Evolutionary conservation across 352 stramenopile species (phyloP), one percentile per base, ranked within the genome.

Genomic region (Pythium brachiatum): DNA sequence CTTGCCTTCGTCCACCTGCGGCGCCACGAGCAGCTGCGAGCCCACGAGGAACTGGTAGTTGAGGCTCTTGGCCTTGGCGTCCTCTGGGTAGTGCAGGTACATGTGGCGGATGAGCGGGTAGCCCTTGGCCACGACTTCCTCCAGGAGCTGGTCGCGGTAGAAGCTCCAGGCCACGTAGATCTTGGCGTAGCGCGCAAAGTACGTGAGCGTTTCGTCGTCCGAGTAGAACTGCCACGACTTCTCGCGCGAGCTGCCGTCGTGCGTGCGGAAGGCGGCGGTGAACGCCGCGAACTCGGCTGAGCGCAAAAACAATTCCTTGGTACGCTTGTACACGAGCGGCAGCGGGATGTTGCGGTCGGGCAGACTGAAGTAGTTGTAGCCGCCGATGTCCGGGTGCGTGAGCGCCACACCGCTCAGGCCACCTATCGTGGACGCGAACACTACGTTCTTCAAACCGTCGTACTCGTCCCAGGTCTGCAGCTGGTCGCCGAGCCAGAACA

Each of bases 381-480:
- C 56, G 31, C 56, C 56, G 21, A 62, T 62, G 56, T 62, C 56
- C 41, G 56, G 56, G 44, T 62, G 56, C 46, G 56, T 62, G 20
- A 62, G 56, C 32, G 56, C 44, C 15, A 62, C 46, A 31, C 56
- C 56, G 21, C 56, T 62, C 29, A 62, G 54, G 44, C 56, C 56
- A 46, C 56, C 56, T 43, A 55, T 27, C 15, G 56, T 55, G 15
- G 56, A 26, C 15, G 56, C 43, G 21, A 62, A 62, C 43, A 62
- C 56, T 20, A 27, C 56, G 44, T 53, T 62, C 56, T 62, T 62
- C n/a, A 62, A 26, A 1, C 56, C 56, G 44, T 62, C 56, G 44
- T 62, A 50, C 56, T 62, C 56, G 56, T 62, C 56, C 56, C 56
- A 62, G 11, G 4, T 32, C 44, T 62, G 44, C 6, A 62, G 56